These are phyloP conservation scores for Pestalotiopsis sp. DNA, from an alignment of 2,329 filamentous ascomycete genomes.

Conservation along the genomic window DNA sequence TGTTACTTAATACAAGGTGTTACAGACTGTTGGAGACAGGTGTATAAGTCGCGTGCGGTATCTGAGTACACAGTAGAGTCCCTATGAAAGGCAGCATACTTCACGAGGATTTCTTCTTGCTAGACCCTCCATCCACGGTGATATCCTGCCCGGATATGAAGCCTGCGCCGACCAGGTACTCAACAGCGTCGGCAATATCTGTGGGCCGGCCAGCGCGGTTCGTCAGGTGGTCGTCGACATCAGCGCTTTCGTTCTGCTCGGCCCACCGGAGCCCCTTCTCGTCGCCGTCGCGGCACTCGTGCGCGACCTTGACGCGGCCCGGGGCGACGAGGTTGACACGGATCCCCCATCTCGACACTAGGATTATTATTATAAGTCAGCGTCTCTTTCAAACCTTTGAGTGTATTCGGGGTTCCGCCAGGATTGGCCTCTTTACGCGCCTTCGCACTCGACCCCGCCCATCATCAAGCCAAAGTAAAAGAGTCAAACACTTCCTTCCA, in stretches of 20 bases:
- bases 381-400: no score
- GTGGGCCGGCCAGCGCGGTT: constrained; percentile 46
- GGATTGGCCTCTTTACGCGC: no score
- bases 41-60: constrained; percentile 47
- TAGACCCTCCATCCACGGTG: constrained; percentile 29
- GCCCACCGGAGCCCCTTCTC: constrained; percentile 42
- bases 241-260: constrained; percentile 32
- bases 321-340: constrained; percentile 45
- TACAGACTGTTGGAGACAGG: constrained; percentile 25
- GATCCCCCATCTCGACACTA: constrained; percentile 31
- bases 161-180: constrained; percentile 35
- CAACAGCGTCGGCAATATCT: constrained; percentile 45
- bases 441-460: no score
- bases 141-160: constrained; percentile 32
- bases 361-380: no score
- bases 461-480: no score
- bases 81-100: no score
- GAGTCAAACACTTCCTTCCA: no score
- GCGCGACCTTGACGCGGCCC: constrained; percentile 47
- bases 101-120: constrained; percentile 24
- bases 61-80: constrained; percentile 23
- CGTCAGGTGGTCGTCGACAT: constrained; percentile 42
- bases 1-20: no score
- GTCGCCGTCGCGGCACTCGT: constrained; percentile 47
- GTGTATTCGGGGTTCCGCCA: no score